Evolutionary conservation across 139 green algal species (phyloP), one percentile per base, ranked within the genome.

Genomic region (Asterochloris sp.): DNA sequence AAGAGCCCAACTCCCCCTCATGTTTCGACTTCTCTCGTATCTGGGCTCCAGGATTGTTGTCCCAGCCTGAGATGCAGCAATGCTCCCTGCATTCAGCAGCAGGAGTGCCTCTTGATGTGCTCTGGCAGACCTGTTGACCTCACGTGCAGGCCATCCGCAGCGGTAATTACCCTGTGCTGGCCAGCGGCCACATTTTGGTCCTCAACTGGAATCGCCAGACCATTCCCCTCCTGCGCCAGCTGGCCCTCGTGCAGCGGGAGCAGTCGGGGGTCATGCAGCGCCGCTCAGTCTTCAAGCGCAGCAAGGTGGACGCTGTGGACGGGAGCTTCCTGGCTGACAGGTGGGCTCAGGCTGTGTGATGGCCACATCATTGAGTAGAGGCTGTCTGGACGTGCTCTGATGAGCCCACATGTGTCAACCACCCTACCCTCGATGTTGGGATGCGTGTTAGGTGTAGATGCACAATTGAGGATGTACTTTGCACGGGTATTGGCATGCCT

Each of bases 121-220:
- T 73, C 21, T 73, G 66, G 38, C 63, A 26, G 66, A 71, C 66
- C 17, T 21, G 19, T 8, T 2, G 6, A 1, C 19, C 71, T 76
- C 12, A 4, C 23, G 16, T 60, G 26, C n/a, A 82, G 63, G 64
- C 62, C n/a, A 75, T 82, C 26, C 62, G 78, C 26, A 82, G 64
- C 12, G 78, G 78, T n/a, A 85, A 81, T 74, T 85, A 81, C 78
- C 83, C 83, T 9, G 83, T 86, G 26, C 24, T 80, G 47, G 77
- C 74, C 23, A 54, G 78, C 13, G 73, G 74, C 62, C 83, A 86
- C 83, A 83, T 78, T 28, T 69, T 86, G 27, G 27, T 86, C 12
- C 78, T 86, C 10, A 83, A 83, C 78, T 86, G 83, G 83, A 86
- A 80, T 29, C 16, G 68, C 10, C 78, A 86, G 78, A 78, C 74